Conservation (phyloP, 2,329 filamentous ascomycete species). For the Diaporthe capsici region DNA sequence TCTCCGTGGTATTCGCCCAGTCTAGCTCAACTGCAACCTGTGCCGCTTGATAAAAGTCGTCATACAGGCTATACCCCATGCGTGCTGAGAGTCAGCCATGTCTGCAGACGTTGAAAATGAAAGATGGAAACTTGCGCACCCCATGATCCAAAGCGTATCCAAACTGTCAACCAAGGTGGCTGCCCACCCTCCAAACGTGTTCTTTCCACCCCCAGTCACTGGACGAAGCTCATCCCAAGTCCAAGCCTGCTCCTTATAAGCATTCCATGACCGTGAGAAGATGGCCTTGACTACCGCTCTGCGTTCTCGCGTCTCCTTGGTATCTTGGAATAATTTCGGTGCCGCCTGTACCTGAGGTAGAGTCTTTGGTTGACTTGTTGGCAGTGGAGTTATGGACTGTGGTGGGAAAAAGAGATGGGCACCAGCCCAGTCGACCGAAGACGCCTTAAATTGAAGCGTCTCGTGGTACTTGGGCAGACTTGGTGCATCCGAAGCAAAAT, state of each 20-base stretch:
- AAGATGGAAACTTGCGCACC: slow-evolving; percentile 14
- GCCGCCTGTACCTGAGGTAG: background rate
- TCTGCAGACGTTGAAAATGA: background rate
- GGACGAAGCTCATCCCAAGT: slow-evolving; percentile 66
- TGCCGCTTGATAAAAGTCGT: slow-evolving; percentile 69
- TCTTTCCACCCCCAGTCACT: slow-evolving; percentile 60
- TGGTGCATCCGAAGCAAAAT: background rate
- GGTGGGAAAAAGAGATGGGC: background rate
- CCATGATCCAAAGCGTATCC: slow-evolving; percentile 76
- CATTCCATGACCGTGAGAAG: slow-evolving; percentile 62
- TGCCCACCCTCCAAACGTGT: slow-evolving; percentile 68
- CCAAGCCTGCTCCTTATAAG: slow-evolving; percentile 68
- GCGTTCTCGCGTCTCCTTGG: slow-evolving; percentile 21
- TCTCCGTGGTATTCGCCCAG: slow-evolving; percentile 58
- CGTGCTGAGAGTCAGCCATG: accelerated
- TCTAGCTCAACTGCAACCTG: slow-evolving; percentile 64
- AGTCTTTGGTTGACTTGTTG: background rate
- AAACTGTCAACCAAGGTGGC: slow-evolving; percentile 73
- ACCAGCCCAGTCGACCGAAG: slow-evolving; percentile 1
- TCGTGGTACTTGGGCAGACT: background rate
- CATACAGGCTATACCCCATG: slow-evolving; percentile 51
- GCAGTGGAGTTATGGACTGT: background rate
- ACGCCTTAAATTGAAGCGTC: background rate
- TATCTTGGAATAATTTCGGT: background rate
- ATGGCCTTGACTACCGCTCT: slow-evolving; percentile 55